Percentiles rank a stretch among this genome's conserved stretches.
phyloP scores from a whole-genome alignment of 2,329 filamentous ascomycete genomes.

The Colletotrichum spinosum region DNA sequence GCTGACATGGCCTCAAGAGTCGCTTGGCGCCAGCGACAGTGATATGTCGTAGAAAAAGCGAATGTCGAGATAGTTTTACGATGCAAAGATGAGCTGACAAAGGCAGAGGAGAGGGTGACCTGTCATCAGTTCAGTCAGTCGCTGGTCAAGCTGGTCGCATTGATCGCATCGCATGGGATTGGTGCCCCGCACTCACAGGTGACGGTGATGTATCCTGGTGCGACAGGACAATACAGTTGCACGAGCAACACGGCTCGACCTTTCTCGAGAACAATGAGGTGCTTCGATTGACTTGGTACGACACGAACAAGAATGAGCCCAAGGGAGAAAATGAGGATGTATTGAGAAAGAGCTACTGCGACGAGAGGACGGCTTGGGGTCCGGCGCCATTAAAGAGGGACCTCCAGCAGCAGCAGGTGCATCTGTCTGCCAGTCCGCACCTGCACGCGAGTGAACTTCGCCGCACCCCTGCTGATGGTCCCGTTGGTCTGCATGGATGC shows the following conservation, averaged over 20 bases:
- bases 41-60: too few relatives aligned
- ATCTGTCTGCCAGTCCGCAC: too few relatives aligned
- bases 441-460: slow-evolving; percentile 17
- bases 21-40: background rate
- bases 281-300: background rate
- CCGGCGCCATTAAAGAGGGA: slow-evolving; percentile 31
- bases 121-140: slow-evolving; percentile 21
- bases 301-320: background rate
- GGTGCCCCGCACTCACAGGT: slow-evolving; percentile 35
- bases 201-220: background rate
- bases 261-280: slow-evolving; percentile 5
- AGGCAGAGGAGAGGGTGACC: slow-evolving; percentile 1
- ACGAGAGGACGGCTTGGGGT: slow-evolving; percentile 24
- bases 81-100: slow-evolving; percentile 1
- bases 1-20: slow-evolving; percentile 28
- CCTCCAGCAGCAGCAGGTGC: too few relatives aligned
- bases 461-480: slow-evolving; percentile 30
- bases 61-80: background rate
- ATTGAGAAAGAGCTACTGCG: slow-evolving; percentile 6
- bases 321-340: background rate
- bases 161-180: slow-evolving; percentile 19
- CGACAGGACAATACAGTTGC: slow-evolving; percentile 2
- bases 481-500: slow-evolving; percentile 25
- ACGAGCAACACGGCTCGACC: background rate
- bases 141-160: background rate